A percentile compares a stretch with the other conserved stretches of the same genome.
These are phyloP conservation scores for Leccinum disarticulatum DNA, from an alignment of 768 basidiomycete species.

Conservation along the genomic window DNA sequence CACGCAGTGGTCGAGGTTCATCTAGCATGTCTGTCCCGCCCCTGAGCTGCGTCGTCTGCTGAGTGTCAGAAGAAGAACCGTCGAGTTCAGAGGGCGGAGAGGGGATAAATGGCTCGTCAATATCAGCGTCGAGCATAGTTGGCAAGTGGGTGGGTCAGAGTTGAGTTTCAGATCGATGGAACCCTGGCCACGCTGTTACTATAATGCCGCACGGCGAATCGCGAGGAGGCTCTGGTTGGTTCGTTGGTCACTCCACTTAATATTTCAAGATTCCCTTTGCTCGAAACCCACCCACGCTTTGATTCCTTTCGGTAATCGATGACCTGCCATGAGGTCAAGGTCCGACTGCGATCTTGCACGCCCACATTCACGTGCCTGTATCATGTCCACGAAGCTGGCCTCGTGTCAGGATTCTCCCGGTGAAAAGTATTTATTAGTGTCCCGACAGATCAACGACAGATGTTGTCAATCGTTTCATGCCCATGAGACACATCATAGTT, in stretches of 20 bases:
- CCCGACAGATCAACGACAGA: conserved; percentile 17
- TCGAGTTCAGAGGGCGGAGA: conserved; percentile 29
- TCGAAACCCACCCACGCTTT: conserved; percentile 11
- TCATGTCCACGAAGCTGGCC: conserved; percentile 22
- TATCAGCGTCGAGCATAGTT: conserved; percentile 29
- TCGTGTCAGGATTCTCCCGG: conserved; percentile 16
- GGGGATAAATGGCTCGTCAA: conserved; percentile 32
- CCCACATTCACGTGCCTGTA: conserved; percentile 22
- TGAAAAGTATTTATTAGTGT: conserved; percentile 14
- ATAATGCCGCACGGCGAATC: conserved; percentile 10
- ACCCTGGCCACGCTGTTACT: conserved; percentile 7
- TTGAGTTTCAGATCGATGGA: conserved; percentile 11
- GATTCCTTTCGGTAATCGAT: conserved; percentile 20
- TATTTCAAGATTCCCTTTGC: conserved; percentile 6
- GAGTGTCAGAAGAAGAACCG: conserved; percentile 29
- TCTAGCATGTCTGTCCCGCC: conserved; percentile 24
- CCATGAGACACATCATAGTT: conserved; percentile 39
- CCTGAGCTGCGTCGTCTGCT: conserved; percentile 20
- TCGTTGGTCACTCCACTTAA: conserved; percentile 15
- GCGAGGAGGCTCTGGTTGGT: conserved; percentile 7
- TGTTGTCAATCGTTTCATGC: conserved; percentile 2
- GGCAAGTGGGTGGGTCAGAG: conserved; percentile 8
- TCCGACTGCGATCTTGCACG: conserved; percentile 15
- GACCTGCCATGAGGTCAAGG: conserved; percentile 24
- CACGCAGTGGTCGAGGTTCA: conserved; percentile 29